These are phyloP conservation scores for Penicillium arizonense DNA, from an alignment of 495 filamentous ascomycete genomes.

Conservation along the genomic window DNA sequence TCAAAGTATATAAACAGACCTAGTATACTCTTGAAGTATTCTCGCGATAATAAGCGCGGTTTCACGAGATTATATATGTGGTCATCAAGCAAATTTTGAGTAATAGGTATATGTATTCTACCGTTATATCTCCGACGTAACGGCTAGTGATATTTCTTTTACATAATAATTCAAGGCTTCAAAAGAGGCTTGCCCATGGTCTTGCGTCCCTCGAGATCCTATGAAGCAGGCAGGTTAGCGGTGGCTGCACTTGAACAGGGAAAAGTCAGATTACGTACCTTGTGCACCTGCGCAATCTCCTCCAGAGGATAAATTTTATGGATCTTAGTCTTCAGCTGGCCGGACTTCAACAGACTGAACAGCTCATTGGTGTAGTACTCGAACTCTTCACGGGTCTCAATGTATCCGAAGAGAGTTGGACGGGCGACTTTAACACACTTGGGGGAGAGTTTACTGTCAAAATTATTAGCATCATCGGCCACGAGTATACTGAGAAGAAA, in stretches of 20 bases:
- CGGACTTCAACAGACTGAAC: slow-evolving; percentile 65
- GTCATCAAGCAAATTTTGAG: no score
- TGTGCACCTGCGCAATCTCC: slow-evolving; percentile 73
- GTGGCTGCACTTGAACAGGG: neutral
- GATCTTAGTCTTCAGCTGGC: slow-evolving; percentile 69
- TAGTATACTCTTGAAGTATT: no score
- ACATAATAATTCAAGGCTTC: slow-evolving; percentile 24
- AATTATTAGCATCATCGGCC: slow-evolving; percentile 1
- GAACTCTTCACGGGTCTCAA: slow-evolving; percentile 74
- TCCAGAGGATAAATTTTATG: slow-evolving; percentile 81
- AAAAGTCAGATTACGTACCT: slow-evolving; percentile 29
- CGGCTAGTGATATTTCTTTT: neutral
- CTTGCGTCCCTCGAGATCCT: slow-evolving; percentile 79
- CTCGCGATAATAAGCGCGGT: no score
- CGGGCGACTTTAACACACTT: slow-evolving; percentile 83
- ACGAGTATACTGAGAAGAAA: neutral
- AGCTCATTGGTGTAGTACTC: slow-evolving; percentile 70
- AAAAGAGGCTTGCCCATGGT: slow-evolving; percentile 73
- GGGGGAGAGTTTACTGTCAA: slow-evolving; percentile 50
- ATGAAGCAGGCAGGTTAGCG: neutral
- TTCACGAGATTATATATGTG: no score
- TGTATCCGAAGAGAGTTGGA: slow-evolving; percentile 72
- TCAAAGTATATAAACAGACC: no score
- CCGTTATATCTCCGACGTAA: no score
- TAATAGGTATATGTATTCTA: no score